These are phyloP conservation scores for Dactylellina drechsleri DNA, from an alignment of 2,329 filamentous ascomycete genomes.

Conservation along the genomic window DNA sequence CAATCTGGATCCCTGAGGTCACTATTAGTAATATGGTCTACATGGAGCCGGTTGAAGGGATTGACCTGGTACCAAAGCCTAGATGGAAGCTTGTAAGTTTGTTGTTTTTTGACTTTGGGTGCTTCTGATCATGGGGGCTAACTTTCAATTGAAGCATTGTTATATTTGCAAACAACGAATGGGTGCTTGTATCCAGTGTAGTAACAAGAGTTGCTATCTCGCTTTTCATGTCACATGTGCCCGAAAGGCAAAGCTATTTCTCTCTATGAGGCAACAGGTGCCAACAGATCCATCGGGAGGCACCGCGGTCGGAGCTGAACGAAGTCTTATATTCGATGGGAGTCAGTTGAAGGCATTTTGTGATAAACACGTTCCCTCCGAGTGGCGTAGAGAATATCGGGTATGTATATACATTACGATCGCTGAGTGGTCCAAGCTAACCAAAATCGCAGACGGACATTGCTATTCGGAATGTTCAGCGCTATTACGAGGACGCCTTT, in stretches of 20 bases:
- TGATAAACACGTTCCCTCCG: constrained; percentile 89
- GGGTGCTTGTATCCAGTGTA: constrained; percentile 98
- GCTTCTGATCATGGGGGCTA: background rate
- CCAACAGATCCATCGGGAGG: constrained; percentile 70
- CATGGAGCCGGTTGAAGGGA: constrained; percentile 97
- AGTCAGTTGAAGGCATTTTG: constrained; percentile 84
- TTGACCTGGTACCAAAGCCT: constrained; percentile 94
- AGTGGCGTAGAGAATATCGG: constrained; percentile 86
- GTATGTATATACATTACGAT: constrained; percentile 64
- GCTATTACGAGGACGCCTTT: constrained; percentile 90
- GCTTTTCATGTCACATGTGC: constrained; percentile 98
- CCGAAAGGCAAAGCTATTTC: constrained; percentile 82
- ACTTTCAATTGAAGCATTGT: constrained; percentile 67
- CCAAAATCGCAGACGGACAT: constrained; percentile 64
- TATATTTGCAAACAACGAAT: constrained; percentile 98
- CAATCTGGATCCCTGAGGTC: constrained; percentile 98
- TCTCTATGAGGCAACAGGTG: constrained; percentile 91
- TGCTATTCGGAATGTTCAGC: constrained; percentile 83
- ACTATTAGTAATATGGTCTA: constrained; percentile 94
- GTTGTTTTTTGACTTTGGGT: too few relatives aligned
- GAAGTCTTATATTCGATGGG: constrained; percentile 56
- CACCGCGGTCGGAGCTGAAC: constrained; percentile 73
- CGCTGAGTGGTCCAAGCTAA: background rate
- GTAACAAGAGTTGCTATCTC: constrained; percentile 95
- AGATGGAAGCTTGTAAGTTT: constrained; percentile 79